A percentile compares a stretch with the other conserved stretches of the same genome.
Conservation (phyloP, 352 stramenopile genomes). For the Globisporangium camurandrum region DNA sequence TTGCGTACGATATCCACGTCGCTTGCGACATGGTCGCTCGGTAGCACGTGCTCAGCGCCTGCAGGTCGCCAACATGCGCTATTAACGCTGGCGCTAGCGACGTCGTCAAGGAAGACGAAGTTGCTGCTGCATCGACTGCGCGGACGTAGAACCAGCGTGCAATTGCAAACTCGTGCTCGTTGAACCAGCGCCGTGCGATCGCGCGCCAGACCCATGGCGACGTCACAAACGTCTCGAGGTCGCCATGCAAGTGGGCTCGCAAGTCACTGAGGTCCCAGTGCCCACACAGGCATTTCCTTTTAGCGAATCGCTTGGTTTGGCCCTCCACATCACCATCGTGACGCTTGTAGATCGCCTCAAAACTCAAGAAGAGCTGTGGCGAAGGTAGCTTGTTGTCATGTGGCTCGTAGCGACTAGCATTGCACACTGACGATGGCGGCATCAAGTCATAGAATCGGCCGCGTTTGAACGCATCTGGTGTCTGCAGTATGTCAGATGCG, state of each 20-base stretch:
- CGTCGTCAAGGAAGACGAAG: not conserved
- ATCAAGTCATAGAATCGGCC: constrained; percentile 16
- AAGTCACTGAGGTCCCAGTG: constrained; percentile 44
- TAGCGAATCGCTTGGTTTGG: not conserved
- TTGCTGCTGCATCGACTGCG: constrained; percentile 4
- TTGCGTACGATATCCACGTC: constrained; percentile 5
- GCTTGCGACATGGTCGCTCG: constrained; percentile 20
- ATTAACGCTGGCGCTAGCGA: not conserved
- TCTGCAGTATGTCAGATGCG: constrained; percentile 29
- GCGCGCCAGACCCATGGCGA: constrained; percentile 55
- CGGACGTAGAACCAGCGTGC: constrained; percentile 40
- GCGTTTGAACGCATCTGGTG: constrained; percentile 8
- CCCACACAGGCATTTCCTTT: constrained; percentile 14
- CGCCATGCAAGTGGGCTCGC: constrained; percentile 31
- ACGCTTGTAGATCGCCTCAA: constrained; percentile 9
- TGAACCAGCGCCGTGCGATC: constrained; percentile 28
- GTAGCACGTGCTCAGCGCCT: constrained; percentile 33
- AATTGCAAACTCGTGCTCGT: constrained; percentile 35
- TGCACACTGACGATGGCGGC: not conserved
- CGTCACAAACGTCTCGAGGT: constrained; percentile 38
- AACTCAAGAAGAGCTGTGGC: constrained; percentile 11
- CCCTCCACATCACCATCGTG: not conserved
- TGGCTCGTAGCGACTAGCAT: not conserved
- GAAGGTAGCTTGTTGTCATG: not conserved
- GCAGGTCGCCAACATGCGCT: constrained; percentile 17